phyloP scores from a whole-genome alignment of 495 filamentous ascomycete species.

The Parachaetomium inaequale region DNA sequence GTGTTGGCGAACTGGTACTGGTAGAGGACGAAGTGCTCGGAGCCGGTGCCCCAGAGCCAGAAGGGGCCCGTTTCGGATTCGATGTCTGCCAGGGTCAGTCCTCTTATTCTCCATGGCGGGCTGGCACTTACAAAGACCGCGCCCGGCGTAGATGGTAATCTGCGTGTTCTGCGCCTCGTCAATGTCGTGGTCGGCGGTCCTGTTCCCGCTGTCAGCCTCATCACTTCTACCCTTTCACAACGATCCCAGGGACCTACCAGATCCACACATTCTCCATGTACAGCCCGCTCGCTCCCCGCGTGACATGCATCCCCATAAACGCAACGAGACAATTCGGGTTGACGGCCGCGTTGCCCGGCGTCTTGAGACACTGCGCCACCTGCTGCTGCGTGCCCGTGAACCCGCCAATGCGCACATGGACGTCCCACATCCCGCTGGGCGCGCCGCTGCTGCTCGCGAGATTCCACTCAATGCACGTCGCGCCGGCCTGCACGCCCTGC shows the following conservation, averaged over 20 bases:
- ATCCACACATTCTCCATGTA: conserved; percentile 92
- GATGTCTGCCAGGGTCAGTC: conserved; percentile 33
- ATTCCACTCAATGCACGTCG: conserved; percentile 74
- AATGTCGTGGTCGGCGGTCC: conserved; percentile 90
- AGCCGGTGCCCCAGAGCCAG: conserved; percentile 65
- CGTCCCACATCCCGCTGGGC: conserved; percentile 82
- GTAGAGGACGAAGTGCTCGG: conserved; percentile 75
- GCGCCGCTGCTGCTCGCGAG: conserved; percentile 53
- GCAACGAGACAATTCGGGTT: conserved; percentile 62
- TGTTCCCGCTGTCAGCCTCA: conserved; percentile 58
- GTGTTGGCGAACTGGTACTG: conserved; percentile 76
- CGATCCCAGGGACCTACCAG: conserved; percentile 58
- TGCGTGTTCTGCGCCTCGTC: conserved; percentile 62
- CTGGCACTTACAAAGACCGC: conserved; percentile 51
- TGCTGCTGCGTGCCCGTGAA: conserved; percentile 73
- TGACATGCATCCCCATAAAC: conserved; percentile 80
- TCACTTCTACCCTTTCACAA: conserved; percentile 39
- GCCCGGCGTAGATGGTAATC: conserved; percentile 67
- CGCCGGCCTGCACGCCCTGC: conserved; percentile 62
- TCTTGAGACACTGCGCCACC: conserved; percentile 66
- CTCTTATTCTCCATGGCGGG: no score
- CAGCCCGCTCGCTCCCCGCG: conserved; percentile 55
- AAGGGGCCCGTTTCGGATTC: conserved; percentile 52
- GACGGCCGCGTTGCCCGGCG: conserved; percentile 50
- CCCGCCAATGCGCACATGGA: conserved; percentile 80